These are phyloP conservation scores for Fusarium secorum DNA, from an alignment of 2,329 filamentous ascomycete species.

Conservation along the genomic window DNA sequence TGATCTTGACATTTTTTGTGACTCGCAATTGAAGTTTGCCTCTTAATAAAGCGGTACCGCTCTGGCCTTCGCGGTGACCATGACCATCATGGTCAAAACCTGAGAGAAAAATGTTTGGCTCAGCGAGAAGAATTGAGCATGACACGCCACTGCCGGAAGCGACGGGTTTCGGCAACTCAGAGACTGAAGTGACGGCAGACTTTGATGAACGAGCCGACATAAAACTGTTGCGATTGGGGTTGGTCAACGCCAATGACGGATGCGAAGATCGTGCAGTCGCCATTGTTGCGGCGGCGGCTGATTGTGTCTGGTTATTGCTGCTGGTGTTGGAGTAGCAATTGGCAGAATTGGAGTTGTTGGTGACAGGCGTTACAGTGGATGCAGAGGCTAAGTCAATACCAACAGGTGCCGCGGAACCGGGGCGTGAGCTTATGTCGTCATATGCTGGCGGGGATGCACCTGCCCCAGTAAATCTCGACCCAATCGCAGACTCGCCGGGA, in stretches of 20 bases:
- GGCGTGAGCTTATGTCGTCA: constrained; percentile 41
- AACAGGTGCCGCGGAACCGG: constrained; percentile 35
- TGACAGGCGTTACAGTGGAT: constrained; percentile 30
- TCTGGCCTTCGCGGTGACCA: constrained; percentile 55
- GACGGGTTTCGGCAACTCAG: constrained; percentile 74
- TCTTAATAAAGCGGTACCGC: constrained; percentile 85
- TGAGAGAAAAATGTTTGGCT: constrained; percentile 81
- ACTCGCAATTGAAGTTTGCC: constrained; percentile 84
- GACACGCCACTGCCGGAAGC: constrained; percentile 78
- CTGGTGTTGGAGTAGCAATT: constrained; percentile 23
- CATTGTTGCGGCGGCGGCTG: constrained; percentile 36
- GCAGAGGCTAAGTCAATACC: constrained; percentile 34
- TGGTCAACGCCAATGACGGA: constrained; percentile 38
- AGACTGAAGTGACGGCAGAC: constrained; percentile 60
- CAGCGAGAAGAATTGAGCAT: constrained; percentile 77
- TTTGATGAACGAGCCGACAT: constrained; percentile 62
- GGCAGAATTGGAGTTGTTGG: constrained; percentile 13
- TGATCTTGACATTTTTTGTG: constrained; percentile 91
- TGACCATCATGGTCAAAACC: constrained; percentile 78
- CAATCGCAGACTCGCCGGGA: constrained; percentile 32
- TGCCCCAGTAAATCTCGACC: constrained; percentile 33
- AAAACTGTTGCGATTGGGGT: constrained; percentile 56
- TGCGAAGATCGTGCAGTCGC: constrained; percentile 35
- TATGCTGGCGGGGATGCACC: constrained; percentile 41
- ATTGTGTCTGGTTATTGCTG: constrained; percentile 22